Evolutionary conservation across 2,329 filamentous ascomycete genomes (phyloP).

Genomic region (Aspergillus felis): DNA sequence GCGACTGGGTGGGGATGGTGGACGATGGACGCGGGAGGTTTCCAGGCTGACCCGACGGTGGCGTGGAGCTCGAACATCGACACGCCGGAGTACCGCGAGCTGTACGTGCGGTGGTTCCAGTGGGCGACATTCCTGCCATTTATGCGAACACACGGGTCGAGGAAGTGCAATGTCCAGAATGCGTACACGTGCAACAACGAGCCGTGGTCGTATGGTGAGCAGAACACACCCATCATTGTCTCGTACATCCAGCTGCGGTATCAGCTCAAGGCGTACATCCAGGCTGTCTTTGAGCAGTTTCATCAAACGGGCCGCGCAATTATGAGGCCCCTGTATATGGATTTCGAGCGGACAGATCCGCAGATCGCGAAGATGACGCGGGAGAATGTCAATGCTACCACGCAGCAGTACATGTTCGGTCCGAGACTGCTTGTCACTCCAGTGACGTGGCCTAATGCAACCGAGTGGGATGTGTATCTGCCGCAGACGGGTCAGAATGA

Average conservation of each 20-base stretch:
- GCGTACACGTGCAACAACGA: slow-evolving; percentile 45
- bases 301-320: slow-evolving; percentile 31
- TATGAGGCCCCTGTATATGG: slow-evolving; percentile 38
- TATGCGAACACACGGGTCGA: slow-evolving; percentile 60
- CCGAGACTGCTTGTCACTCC: slow-evolving; percentile 35
- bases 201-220: slow-evolving; percentile 59
- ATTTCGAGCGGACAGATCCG: slow-evolving; percentile 30
- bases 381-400: slow-evolving; percentile 31
- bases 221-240: slow-evolving; percentile 54
- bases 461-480: slow-evolving; percentile 36
- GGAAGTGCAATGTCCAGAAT: slow-evolving; percentile 45
- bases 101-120: slow-evolving; percentile 63
- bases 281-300: slow-evolving; percentile 32
- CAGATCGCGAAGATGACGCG: slow-evolving; percentile 16
- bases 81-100: slow-evolving; percentile 53
- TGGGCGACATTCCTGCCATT: slow-evolving; percentile 58
- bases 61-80: slow-evolving; percentile 50
- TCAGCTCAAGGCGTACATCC: slow-evolving; percentile 36
- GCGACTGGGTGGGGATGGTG: slow-evolving; percentile 60
- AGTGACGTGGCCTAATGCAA: slow-evolving; percentile 33
- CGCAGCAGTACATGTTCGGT: slow-evolving; percentile 40
- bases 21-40: slow-evolving; percentile 65
- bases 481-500: slow-evolving; percentile 23
- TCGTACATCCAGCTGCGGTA: slow-evolving; percentile 57
- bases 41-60: slow-evolving; percentile 48